A percentile compares a stretch with the other conserved stretches of the same genome.
Evolutionary conservation across 2,329 filamentous ascomycete genomes (phyloP).

Genomic region (Zalaria sp.): DNA sequence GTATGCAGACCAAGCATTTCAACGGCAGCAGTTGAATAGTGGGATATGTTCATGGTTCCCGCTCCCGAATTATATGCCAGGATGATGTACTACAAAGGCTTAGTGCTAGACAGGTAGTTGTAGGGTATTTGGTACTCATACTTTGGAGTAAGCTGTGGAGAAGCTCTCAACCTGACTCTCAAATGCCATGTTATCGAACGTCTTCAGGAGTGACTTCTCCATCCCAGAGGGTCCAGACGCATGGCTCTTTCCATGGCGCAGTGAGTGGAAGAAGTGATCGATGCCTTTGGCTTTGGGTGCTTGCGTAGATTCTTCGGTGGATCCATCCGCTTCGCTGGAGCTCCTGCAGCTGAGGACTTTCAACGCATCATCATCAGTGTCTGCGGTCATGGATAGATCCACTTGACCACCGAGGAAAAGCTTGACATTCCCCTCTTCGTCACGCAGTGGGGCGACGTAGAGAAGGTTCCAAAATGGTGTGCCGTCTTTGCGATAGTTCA

Average conservation of each 20-base stretch:
- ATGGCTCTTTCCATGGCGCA: neutral
- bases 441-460: constrained; percentile 38
- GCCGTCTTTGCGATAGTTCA: constrained; percentile 38
- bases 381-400: constrained; percentile 41
- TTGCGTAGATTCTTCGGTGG: neutral
- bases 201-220: constrained; percentile 24
- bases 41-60: constrained; percentile 27
- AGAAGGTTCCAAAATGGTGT: constrained; percentile 44
- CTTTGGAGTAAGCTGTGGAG: constrained; percentile 31
- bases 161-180: constrained; percentile 25
- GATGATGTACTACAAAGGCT: constrained; percentile 22
- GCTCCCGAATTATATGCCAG: constrained; percentile 14
- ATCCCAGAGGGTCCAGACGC: constrained; percentile 17
- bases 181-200: constrained; percentile 21
- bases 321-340: neutral
- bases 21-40: constrained; percentile 33
- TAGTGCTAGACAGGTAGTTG: no score
- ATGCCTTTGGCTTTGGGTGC: neutral
- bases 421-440: constrained; percentile 31
- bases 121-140: constrained; percentile 4
- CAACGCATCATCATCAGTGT: constrained; percentile 36
- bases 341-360: constrained; percentile 23
- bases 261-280: constrained; percentile 1
- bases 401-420: constrained; percentile 45
- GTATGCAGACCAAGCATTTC: constrained; percentile 32